Conservation (phyloP, 768 basidiomycete genomes). For the Phallus indusiatus region DNA sequence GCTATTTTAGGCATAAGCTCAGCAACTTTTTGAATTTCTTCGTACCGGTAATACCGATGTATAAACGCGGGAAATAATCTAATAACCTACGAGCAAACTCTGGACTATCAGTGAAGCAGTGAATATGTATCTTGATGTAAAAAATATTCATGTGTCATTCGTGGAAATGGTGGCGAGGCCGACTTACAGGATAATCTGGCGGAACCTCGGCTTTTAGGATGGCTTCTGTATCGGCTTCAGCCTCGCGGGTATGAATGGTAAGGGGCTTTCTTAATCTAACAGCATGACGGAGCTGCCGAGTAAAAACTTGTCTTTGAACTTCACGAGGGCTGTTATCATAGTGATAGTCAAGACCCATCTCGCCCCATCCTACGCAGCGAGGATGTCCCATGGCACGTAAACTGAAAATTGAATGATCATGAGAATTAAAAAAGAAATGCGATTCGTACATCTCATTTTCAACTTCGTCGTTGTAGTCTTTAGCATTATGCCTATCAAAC, state of each 20-base stretch:
- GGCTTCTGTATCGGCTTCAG: slow-evolving; percentile 70
- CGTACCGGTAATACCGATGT: slow-evolving; percentile 72
- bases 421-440: not conserved
- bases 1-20: not conserved
- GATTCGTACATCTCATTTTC: slow-evolving; percentile 55
- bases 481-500: slow-evolving; percentile 56
- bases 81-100: slow-evolving; percentile 63
- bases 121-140: slow-evolving; percentile 62
- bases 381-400: slow-evolving; percentile 71
- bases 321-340: slow-evolving; percentile 70
- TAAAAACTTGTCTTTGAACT: slow-evolving; percentile 56
- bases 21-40: not conserved
- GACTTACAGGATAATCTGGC: slow-evolving; percentile 49
- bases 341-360: slow-evolving; percentile 83
- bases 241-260: slow-evolving; percentile 82
- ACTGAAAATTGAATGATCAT: slow-evolving; percentile 25
- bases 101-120: slow-evolving; percentile 81
- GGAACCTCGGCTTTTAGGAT: slow-evolving; percentile 75
- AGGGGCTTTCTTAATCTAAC: slow-evolving; percentile 64
- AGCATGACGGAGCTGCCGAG: slow-evolving; percentile 58
- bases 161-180: not conserved
- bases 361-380: slow-evolving; percentile 80
- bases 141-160: not conserved
- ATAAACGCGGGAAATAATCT: slow-evolving; percentile 70
- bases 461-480: slow-evolving; percentile 52